Conservation (phyloP, 1,139 yeast genomes). For the Debaryomycetaceae sp. region DNA sequence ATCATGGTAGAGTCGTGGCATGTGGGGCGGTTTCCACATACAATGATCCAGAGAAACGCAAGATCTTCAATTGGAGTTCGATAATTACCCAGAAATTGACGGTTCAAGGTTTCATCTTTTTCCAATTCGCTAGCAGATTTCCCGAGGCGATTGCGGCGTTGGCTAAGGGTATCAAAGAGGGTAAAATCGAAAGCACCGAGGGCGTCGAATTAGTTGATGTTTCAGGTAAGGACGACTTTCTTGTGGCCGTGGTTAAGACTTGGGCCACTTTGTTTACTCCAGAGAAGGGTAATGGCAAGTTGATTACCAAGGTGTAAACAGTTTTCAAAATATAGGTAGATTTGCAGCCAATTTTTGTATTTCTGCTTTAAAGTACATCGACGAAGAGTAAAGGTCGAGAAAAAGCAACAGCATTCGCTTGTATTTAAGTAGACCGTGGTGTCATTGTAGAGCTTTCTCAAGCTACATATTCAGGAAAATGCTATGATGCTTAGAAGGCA, state of each 20-base stretch:
- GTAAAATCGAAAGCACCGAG: conserved; percentile 32
- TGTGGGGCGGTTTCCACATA: conserved; percentile 65
- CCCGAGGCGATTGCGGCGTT: conserved; percentile 33
- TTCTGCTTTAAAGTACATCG: too few relatives aligned
- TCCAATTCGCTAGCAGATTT: conserved; percentile 30
- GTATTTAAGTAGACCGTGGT: too few relatives aligned
- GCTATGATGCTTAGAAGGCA: too few relatives aligned
- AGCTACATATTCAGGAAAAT: too few relatives aligned
- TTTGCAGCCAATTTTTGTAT: too few relatives aligned
- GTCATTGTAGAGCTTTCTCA: too few relatives aligned
- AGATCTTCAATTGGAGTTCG: conserved; percentile 34
- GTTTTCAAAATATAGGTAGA: too few relatives aligned
- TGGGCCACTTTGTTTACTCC: conserved; percentile 28
- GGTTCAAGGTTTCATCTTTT: conserved; percentile 45
- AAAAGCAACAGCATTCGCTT: too few relatives aligned
- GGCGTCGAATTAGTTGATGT: conserved; percentile 24
- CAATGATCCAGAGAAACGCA: conserved; percentile 34
- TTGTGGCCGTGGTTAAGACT: conserved; percentile 23
- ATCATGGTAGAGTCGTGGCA: conserved; percentile 45
- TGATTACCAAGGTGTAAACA: conserved; percentile 31
- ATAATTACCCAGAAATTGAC: conserved; percentile 46
- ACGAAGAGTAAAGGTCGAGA: too few relatives aligned
- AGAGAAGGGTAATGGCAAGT: conserved; percentile 31
- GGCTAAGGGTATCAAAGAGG: conserved; percentile 30
- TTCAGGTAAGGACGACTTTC: conserved; percentile 16